phyloP scores from a whole-genome alignment of 495 filamentous ascomycete species.

The Aspergillus mulundensis region DNA sequence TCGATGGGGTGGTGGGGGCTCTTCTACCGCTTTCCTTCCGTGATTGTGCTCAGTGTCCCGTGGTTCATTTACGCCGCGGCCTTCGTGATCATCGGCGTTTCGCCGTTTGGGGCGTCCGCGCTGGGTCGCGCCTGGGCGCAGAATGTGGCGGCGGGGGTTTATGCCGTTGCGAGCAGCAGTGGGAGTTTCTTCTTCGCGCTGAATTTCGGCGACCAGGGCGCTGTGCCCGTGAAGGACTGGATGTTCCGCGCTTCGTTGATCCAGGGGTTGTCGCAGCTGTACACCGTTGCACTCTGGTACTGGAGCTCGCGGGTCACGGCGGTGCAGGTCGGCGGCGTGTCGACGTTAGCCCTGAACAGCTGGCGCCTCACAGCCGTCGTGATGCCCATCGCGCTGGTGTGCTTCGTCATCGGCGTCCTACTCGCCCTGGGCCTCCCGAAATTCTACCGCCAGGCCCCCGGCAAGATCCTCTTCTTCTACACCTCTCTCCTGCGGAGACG shows the following conservation, averaged over 20 bases:
- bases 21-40: conserved; percentile 56
- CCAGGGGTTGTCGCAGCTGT: conserved; percentile 44
- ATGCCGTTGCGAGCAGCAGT: conserved; percentile 43
- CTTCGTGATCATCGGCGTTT: conserved; percentile 60
- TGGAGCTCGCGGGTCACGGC: conserved; percentile 39
- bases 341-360: not conserved
- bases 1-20: conserved; percentile 62
- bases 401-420: conserved; percentile 36
- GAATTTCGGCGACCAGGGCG: conserved; percentile 48
- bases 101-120: conserved; percentile 42
- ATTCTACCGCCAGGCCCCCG: conserved; percentile 56
- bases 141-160: conserved; percentile 27
- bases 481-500: conserved; percentile 41
- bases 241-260: conserved; percentile 48
- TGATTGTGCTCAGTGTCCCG: conserved; percentile 53
- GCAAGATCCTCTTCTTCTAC: conserved; percentile 56
- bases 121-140: too few species aligned
- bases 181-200: conserved; percentile 47
- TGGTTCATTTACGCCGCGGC: conserved; percentile 63
- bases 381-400: conserved; percentile 35
- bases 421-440: conserved; percentile 41
- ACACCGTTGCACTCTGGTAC: conserved; percentile 48
- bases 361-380: conserved; percentile 25
- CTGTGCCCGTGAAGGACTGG: conserved; percentile 43
- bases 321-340: not conserved